These are phyloP conservation scores for Rhodotorula toruloides DNA, from an alignment of 768 basidiomycete species.

Conservation along the genomic window DNA sequence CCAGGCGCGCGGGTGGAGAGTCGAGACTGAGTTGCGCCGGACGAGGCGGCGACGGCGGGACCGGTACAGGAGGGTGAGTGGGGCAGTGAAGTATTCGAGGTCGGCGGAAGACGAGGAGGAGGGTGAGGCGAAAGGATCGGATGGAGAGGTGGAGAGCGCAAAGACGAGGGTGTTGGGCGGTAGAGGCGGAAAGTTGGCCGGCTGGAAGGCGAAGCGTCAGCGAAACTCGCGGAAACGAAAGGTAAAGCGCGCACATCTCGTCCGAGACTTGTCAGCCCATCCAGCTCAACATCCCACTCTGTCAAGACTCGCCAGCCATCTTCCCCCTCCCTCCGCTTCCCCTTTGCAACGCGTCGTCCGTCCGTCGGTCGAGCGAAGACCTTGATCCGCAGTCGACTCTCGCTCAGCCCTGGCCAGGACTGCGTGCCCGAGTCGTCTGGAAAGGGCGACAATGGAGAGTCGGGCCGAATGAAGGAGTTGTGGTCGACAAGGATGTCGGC, in stretches of 20 bases:
- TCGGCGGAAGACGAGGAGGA: conserved; percentile 9
- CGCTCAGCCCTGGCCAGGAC: conserved; percentile 12
- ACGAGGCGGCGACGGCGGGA: neutral
- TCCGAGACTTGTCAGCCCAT: conserved; percentile 26
- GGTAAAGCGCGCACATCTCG: conserved; percentile 24
- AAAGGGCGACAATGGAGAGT: neutral
- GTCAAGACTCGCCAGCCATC: conserved; percentile 13
- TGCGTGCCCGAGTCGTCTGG: neutral
- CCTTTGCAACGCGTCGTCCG: neutral
- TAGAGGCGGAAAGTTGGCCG: conserved; percentile 21
- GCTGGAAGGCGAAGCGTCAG: neutral
- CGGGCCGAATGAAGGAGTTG: neutral
- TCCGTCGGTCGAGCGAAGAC: conserved; percentile 16
- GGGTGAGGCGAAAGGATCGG: neutral
- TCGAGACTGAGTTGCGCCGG: neutral
- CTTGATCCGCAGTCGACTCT: neutral
- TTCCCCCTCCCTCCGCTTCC: neutral
- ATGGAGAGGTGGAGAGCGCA: conserved; percentile 7
- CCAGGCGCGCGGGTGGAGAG: neutral
- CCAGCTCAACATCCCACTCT: conserved; percentile 34
- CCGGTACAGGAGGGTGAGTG: conserved; percentile 15
- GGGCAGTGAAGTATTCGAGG: conserved; percentile 36
- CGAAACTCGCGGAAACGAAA: neutral
- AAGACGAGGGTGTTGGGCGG: conserved; percentile 38
- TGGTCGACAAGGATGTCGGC: conserved; percentile 16